These are phyloP conservation scores for Curvularia eragrostidis DNA, from an alignment of 2,329 filamentous ascomycete genomes.

Conservation along the genomic window DNA sequence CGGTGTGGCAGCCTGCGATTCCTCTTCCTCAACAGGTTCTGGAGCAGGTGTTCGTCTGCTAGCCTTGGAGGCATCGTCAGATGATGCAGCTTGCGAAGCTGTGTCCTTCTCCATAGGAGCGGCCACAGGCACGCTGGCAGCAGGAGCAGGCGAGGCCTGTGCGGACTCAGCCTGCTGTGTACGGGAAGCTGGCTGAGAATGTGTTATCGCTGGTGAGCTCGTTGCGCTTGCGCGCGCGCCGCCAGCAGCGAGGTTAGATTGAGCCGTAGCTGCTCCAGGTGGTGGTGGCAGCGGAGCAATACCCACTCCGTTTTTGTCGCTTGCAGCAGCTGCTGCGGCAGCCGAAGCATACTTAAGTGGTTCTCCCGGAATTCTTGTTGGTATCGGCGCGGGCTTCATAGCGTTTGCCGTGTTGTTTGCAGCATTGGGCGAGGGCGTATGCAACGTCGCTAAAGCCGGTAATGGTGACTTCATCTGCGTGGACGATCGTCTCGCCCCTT, in stretches of 20 bases:
- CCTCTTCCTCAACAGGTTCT: slow-evolving; percentile 45
- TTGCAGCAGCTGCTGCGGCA: slow-evolving; percentile 89
- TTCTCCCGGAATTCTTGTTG: slow-evolving; percentile 83
- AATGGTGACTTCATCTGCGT: slow-evolving; percentile 92
- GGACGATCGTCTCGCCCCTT: slow-evolving; percentile 74
- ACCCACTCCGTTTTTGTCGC: slow-evolving; percentile 85
- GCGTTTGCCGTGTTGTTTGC: slow-evolving; percentile 65
- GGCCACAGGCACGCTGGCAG: slow-evolving; percentile 55
- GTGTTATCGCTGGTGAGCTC: slow-evolving; percentile 57
- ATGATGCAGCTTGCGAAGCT: slow-evolving; percentile 37
- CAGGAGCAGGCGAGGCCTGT: slow-evolving; percentile 57
- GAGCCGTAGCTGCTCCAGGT: slow-evolving; percentile 63
- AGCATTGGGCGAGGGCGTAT: slow-evolving; percentile 71
- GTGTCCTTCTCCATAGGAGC: slow-evolving; percentile 56
- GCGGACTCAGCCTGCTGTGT: slow-evolving; percentile 49
- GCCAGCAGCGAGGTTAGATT: slow-evolving; percentile 55
- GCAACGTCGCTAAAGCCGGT: slow-evolving; percentile 88
- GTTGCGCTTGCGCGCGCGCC: slow-evolving; percentile 64
- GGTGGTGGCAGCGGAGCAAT: slow-evolving; percentile 94
- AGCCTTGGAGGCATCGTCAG: slow-evolving; percentile 37
- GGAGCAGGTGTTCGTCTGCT: slow-evolving; percentile 39
- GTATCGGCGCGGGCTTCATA: slow-evolving; percentile 94
- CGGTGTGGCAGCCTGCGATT: slow-evolving; percentile 46
- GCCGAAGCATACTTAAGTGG: slow-evolving; percentile 96
- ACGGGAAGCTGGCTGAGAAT: slow-evolving; percentile 51